phyloP scores from a whole-genome alignment of 176 grass and related monocot species.

The Musa troglodytarum region DNA sequence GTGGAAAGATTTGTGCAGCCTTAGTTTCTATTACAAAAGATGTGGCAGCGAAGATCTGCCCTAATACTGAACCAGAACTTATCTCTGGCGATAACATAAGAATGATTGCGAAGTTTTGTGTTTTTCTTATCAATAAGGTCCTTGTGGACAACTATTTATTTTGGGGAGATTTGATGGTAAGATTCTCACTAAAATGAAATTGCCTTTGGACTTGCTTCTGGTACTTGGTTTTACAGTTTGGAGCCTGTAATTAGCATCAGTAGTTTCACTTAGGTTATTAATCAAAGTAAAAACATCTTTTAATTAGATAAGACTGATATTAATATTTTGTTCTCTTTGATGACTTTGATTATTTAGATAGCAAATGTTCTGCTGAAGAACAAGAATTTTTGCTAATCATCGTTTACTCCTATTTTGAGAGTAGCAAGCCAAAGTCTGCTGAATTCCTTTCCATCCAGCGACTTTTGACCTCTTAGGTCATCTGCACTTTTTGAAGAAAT shows the following conservation, averaged over 20 bases:
- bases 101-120: slow-evolving; percentile 38
- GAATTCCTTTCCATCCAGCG: too few relatives aligned
- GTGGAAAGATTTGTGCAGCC: slow-evolving; percentile 45
- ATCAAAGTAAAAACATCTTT: neutral
- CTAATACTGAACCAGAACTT: slow-evolving; percentile 6
- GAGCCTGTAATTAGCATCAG: neutral
- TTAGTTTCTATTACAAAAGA: slow-evolving; percentile 55
- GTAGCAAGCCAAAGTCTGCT: too few relatives aligned
- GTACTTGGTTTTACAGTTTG: slow-evolving; percentile 1
- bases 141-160: slow-evolving; percentile 41
- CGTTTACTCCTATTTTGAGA: too few relatives aligned
- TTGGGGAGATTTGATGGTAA: slow-evolving; percentile 52
- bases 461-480: too few relatives aligned
- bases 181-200: slow-evolving; percentile 8
- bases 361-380: too few relatives aligned
- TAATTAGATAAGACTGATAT: too few relatives aligned
- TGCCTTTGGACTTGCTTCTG: neutral
- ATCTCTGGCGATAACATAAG: slow-evolving; percentile 34
- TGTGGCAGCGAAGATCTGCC: slow-evolving; percentile 43
- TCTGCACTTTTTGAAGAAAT: too few relatives aligned
- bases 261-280: neutral
- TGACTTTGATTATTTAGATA: neutral
- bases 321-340: too few relatives aligned
- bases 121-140: slow-evolving; percentile 41
- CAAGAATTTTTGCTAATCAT: too few relatives aligned